Percentiles rank a stretch among this genome's conserved stretches.
These are phyloP conservation scores for Styphnolobium japonicum DNA, from an alignment of 306 rosid species.

Conservation along the genomic window DNA sequence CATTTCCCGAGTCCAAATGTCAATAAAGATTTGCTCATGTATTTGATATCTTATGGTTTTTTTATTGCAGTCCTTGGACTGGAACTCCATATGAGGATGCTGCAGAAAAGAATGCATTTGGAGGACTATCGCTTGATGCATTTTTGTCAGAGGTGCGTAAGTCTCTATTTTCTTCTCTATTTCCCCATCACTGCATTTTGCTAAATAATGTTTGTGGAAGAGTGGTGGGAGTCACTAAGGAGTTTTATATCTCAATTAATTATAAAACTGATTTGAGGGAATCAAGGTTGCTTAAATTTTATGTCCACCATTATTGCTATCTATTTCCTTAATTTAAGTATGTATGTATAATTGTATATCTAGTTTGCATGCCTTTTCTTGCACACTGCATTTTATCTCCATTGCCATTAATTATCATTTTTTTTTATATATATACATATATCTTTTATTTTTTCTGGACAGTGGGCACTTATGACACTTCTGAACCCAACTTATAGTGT, in stretches of 20 bases:
- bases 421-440: constrained; percentile 8
- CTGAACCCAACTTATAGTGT: constrained; percentile 72
- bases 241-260: constrained; percentile 4
- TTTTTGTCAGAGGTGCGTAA: constrained; percentile 60
- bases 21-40: not conserved
- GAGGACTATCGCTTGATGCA: constrained; percentile 79
- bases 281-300: not conserved
- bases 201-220: not conserved
- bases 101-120: constrained; percentile 76
- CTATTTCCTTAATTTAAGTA: not conserved
- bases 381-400: not conserved
- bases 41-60: constrained; percentile 24
- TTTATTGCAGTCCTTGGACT: constrained; percentile 74
- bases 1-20: constrained; percentile 20
- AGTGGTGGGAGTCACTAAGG: not conserved
- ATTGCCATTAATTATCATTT: not conserved
- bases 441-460: constrained; percentile 19
- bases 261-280: not conserved
- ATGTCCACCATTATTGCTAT: not conserved
- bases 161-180: constrained; percentile 2
- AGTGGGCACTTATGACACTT: constrained; percentile 98
- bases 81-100: constrained; percentile 72
- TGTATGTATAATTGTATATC: not conserved
- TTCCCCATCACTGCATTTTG: not conserved
- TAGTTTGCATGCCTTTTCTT: not conserved